These are phyloP conservation scores for Mortierella sp. DNA, from an alignment of 371 early-diverging fungal genomes.

Conservation along the genomic window DNA sequence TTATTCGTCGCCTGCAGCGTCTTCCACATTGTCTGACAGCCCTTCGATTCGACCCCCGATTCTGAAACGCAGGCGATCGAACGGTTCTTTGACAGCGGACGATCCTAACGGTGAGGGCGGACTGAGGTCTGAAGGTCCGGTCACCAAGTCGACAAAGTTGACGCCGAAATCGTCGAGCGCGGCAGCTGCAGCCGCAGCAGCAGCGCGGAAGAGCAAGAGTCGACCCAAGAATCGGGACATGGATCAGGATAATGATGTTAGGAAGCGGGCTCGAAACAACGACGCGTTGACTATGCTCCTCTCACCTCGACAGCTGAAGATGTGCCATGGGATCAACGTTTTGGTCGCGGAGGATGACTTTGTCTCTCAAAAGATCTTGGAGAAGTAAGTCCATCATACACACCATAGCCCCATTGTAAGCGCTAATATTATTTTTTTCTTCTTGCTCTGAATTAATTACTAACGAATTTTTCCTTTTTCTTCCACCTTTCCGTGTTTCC, in stretches of 20 bases:
- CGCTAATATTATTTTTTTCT: background rate
- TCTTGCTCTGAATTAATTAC: background rate
- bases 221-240: background rate
- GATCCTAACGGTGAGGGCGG: background rate
- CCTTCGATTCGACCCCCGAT: background rate
- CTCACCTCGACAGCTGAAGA: constrained; percentile 26
- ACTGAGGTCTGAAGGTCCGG: background rate
- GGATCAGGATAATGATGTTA: background rate
- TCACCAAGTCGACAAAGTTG: background rate
- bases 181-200: background rate
- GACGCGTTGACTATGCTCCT: constrained; percentile 39
- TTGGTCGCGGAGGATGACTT: constrained; percentile 55
- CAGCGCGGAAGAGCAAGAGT: background rate
- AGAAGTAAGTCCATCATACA: constrained; percentile 44
- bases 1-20: background rate
- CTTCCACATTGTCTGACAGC: constrained; percentile 1
- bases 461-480: background rate
- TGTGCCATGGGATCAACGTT: constrained; percentile 41
- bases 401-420: background rate
- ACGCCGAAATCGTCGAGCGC: constrained; percentile 8
- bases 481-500: background rate
- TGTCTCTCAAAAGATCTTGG: constrained; percentile 57
- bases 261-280: constrained; percentile 45
- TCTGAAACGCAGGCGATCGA: constrained; percentile 19
- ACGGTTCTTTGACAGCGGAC: background rate